These are phyloP conservation scores for Mitragyna speciosa DNA, from an alignment of 257 asterid species.

Conservation along the genomic window DNA sequence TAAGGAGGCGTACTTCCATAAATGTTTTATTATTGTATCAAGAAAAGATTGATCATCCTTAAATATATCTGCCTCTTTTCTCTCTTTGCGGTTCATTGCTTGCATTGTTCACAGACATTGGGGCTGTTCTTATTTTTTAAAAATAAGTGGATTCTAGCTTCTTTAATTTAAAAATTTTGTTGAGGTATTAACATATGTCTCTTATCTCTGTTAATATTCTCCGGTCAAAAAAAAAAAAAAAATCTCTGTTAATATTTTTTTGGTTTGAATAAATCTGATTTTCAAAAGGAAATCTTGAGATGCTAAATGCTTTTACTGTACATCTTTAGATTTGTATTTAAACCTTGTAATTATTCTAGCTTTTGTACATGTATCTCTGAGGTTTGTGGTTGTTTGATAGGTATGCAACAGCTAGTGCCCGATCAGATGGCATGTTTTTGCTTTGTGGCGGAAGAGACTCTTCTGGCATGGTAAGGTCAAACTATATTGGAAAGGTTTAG, in stretches of 20 bases:
- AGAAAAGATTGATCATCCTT: neutral
- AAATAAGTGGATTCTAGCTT: neutral
- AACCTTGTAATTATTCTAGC: too few relatives aligned
- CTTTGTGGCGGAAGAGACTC: constrained; percentile 99
- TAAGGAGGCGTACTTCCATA: neutral
- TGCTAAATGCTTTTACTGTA: neutral
- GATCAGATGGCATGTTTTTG: constrained; percentile 99
- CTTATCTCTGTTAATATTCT: neutral
- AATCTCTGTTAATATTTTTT: neutral
- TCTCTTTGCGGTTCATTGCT: neutral
- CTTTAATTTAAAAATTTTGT: neutral
- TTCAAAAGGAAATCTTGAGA: neutral
- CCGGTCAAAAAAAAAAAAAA: too few relatives aligned
- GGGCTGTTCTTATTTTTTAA: neutral
- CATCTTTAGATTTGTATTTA: neutral
- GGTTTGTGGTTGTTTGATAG: constrained; percentile 44
- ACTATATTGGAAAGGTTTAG: constrained; percentile 17
- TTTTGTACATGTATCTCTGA: neutral
- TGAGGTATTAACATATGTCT: neutral
- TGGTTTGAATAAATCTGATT: neutral
- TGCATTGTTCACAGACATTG: neutral
- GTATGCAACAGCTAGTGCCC: constrained; percentile 99
- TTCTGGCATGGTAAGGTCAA: constrained; percentile 71
- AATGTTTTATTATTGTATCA: neutral
- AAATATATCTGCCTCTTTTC: neutral